Percentiles rank a stretch among this genome's conserved stretches.
phyloP scores from a whole-genome alignment of 2,329 filamentous ascomycete species.

The Berkeleyomyces rouxiae region DNA sequence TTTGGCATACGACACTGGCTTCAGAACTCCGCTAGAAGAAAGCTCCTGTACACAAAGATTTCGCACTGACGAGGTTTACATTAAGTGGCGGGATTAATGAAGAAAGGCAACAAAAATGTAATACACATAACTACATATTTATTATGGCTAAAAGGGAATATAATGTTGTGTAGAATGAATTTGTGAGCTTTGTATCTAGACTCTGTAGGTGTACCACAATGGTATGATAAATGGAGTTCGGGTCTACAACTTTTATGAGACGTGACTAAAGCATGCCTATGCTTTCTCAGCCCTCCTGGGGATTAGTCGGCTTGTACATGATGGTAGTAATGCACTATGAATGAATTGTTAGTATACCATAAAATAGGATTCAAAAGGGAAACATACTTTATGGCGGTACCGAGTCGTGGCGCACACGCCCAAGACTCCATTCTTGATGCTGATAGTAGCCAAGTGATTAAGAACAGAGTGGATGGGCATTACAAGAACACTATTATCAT shows the following conservation, averaged over 20 bases:
- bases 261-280: not conserved
- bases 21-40: slow-evolving; percentile 58
- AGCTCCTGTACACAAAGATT: slow-evolving; percentile 75
- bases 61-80: slow-evolving; percentile 64
- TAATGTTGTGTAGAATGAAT: not conserved
- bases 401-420: slow-evolving; percentile 94
- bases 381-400: slow-evolving; percentile 76
- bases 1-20: slow-evolving; percentile 68
- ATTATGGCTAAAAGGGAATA: not conserved
- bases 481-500: slow-evolving; percentile 91
- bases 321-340: slow-evolving; percentile 87
- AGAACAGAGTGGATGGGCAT: slow-evolving; percentile 96
- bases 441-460: slow-evolving; percentile 92
- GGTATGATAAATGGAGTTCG: too few species aligned
- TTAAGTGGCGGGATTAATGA: slow-evolving; percentile 54
- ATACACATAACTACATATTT: not conserved
- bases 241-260: not conserved
- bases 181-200: not conserved
- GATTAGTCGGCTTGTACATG: slow-evolving; percentile 73
- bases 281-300: slow-evolving; percentile 6
- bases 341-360: not conserved
- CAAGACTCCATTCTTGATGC: slow-evolving; percentile 90
- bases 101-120: not conserved
- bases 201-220: not conserved
- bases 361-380: not conserved